Evolutionary conservation across 169 alveolate species (phyloP).

Genomic region (Babesia sp.): DNA sequence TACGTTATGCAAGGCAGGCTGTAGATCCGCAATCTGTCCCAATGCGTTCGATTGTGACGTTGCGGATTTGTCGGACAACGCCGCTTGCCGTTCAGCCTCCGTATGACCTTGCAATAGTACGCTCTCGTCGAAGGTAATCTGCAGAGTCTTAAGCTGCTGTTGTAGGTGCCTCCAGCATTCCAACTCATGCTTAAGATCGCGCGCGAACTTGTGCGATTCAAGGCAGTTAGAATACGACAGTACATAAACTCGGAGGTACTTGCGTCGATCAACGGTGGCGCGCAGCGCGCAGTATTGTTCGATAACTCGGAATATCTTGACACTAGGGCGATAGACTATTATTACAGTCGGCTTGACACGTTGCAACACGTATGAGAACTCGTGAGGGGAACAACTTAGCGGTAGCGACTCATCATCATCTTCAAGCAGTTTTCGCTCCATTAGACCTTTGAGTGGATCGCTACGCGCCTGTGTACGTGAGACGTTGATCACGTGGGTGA

Average conservation of each 20-base stretch:
- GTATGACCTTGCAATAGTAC: constrained; percentile 14
- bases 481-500: constrained; percentile 10
- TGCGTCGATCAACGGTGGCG: background rate
- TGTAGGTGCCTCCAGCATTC: constrained; percentile 57
- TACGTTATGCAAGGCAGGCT: constrained; percentile 10
- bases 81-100: background rate
- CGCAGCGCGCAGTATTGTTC: constrained; percentile 64
- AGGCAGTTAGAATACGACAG: constrained; percentile 57
- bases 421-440: constrained; percentile 29
- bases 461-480: background rate
- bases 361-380: constrained; percentile 22
- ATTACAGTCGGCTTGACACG: constrained; percentile 45
- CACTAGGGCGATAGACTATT: constrained; percentile 49
- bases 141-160: constrained; percentile 36
- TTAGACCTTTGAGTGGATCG: constrained; percentile 27
- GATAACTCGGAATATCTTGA: constrained; percentile 57
- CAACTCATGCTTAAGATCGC: constrained; percentile 44
- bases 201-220: constrained; percentile 58
- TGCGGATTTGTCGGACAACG: background rate
- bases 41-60: background rate
- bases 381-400: constrained; percentile 21
- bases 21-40: background rate
- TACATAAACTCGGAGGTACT: constrained; percentile 42
- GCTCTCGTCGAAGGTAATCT: constrained; percentile 44
- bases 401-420: constrained; percentile 10